Evolutionary conservation across 176 grass and related monocot species (phyloP).

Genomic region (Eleusine coracana): DNA sequence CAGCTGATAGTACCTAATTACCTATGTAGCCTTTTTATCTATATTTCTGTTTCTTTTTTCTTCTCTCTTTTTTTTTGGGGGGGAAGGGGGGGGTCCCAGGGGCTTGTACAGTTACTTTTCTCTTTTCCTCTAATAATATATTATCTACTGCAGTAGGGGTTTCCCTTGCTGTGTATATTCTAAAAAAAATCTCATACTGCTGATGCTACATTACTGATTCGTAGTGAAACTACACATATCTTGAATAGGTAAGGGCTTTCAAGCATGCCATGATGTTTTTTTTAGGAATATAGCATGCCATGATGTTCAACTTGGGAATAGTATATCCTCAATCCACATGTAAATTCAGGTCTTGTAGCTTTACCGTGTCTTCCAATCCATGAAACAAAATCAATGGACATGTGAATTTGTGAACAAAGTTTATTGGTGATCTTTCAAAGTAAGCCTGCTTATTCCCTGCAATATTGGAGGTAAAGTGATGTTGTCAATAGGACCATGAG

Average conservation of each 20-base stretch:
- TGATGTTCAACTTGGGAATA: not conserved
- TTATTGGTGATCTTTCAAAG: conserved; percentile 66
- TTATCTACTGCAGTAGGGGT: no score
- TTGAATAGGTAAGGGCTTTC: not conserved
- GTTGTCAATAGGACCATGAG: conserved; percentile 9
- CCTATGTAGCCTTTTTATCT: no score
- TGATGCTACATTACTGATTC: not conserved
- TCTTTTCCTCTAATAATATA: no score
- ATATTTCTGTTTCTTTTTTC: no score
- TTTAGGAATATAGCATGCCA: not conserved
- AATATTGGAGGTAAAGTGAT: conserved; percentile 31
- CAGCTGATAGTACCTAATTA: no score
- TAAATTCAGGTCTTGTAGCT: not conserved
- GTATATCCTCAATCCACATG: not conserved
- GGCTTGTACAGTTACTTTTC: no score
- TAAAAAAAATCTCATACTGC: not conserved
- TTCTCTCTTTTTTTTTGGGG: no score
- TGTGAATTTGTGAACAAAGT: conserved; percentile 61
- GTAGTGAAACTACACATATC: not conserved
- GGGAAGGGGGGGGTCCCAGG: no score
- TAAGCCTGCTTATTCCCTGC: conserved; percentile 55
- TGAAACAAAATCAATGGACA: conserved; percentile 79
- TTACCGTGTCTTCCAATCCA: conserved; percentile 78
- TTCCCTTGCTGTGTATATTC: no score
- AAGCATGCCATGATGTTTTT: not conserved